phyloP scores from a whole-genome alignment of 2,329 filamentous ascomycete genomes.

The Dactylellina leptospora region DNA sequence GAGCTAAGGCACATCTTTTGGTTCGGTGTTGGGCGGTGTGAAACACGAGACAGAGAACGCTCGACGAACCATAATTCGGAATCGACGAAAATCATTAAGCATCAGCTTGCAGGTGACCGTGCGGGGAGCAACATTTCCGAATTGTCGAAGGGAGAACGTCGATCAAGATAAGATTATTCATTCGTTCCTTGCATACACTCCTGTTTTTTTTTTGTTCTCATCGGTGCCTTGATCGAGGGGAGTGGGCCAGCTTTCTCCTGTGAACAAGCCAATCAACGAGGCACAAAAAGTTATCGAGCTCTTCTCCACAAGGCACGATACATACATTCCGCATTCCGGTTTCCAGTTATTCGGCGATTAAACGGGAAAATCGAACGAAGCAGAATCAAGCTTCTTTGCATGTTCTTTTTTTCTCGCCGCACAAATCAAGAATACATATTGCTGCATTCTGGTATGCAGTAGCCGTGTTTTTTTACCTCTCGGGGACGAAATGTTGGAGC shows the following conservation, averaged over 20 bases:
- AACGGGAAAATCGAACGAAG: slow-evolving; percentile 15
- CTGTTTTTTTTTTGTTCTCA: no score
- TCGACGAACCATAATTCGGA: background rate
- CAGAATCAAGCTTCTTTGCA: slow-evolving; percentile 34
- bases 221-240: no score
- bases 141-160: slow-evolving; percentile 11
- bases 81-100: background rate
- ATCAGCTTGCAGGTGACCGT: slow-evolving; percentile 1
- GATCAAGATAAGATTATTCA: slow-evolving; percentile 27
- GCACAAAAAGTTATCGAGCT: slow-evolving; percentile 7
- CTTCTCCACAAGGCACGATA: slow-evolving; percentile 31
- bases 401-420: slow-evolving; percentile 32
- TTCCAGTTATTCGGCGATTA: slow-evolving; percentile 29
- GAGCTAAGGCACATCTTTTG: no score
- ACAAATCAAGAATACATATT: background rate
- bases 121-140: background rate
- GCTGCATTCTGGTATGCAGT: background rate
- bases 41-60: background rate
- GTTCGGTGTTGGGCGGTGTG: background rate
- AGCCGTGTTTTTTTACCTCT: no score
- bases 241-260: no score
- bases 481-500: slow-evolving; percentile 1
- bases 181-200: slow-evolving; percentile 35
- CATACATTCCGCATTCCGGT: background rate
- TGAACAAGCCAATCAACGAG: slow-evolving; percentile 25